A percentile compares a stretch with the other conserved stretches of the same genome.
phyloP scores from a whole-genome alignment of 2,329 filamentous ascomycete species.

The Cercospora nicotianae region DNA sequence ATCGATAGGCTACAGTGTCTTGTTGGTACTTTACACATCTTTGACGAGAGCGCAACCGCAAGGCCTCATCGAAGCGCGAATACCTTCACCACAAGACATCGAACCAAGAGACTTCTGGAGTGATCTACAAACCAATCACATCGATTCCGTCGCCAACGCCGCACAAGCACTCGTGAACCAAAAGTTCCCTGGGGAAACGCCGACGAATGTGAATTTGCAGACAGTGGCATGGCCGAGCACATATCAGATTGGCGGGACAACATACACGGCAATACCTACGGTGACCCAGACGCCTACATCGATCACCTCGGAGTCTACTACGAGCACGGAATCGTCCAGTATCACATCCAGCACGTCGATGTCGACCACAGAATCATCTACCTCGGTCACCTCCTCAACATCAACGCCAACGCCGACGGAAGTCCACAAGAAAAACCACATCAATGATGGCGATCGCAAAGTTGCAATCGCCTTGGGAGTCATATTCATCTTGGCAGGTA shows the following conservation, averaged over 20 bases:
- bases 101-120: conserved; percentile 3
- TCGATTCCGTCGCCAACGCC: conserved; percentile 9
- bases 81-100: neutral
- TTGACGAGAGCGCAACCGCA: neutral
- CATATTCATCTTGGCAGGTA: conserved; percentile 9
- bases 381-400: neutral
- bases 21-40: neutral
- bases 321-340: neutral
- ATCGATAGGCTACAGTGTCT: neutral
- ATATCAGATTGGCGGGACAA: conserved; percentile 8
- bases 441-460: conserved; percentile 11
- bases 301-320: neutral
- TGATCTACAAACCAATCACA: conserved; percentile 3
- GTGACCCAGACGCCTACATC: neutral
- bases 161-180: conserved; percentile 3
- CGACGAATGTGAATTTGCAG: conserved; percentile 4
- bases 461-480: conserved; percentile 14
- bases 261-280: conserved; percentile 7
- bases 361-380: neutral
- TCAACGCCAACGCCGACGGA: neutral
- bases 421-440: neutral
- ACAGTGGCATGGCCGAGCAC: conserved; percentile 12
- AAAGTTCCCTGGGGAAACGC: conserved; percentile 3
- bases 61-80: neutral
- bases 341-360: neutral